These are phyloP conservation scores for Coniella lustricola DNA, from an alignment of 2,329 filamentous ascomycete genomes.

Conservation along the genomic window DNA sequence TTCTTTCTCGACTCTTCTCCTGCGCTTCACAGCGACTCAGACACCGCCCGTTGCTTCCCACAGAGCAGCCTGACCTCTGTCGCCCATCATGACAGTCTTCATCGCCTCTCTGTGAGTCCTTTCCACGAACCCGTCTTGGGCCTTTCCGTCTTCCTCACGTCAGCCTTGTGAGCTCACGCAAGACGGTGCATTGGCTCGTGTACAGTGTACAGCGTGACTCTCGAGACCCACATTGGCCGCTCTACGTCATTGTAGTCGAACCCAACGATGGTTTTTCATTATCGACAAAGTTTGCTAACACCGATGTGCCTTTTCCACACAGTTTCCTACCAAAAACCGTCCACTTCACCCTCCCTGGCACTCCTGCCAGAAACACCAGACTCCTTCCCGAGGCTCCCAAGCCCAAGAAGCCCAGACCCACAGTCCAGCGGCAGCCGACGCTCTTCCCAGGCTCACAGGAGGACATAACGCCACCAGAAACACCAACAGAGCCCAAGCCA, in stretches of 20 bases:
- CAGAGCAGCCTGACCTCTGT: conserved; percentile 1
- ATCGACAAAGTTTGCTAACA: background rate
- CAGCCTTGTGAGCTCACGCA: background rate
- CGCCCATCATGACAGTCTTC: conserved; percentile 42
- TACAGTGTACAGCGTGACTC: background rate
- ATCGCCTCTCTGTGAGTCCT: conserved; percentile 40
- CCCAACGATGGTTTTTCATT: background rate
- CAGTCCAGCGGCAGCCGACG: conserved; percentile 39
- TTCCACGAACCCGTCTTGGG: background rate
- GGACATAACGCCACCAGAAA: conserved; percentile 49
- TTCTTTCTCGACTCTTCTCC: background rate
- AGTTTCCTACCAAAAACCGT: conserved; percentile 92
- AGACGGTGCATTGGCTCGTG: too few species aligned
- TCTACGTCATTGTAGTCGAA: conserved; percentile 11
- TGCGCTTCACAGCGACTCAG: background rate
- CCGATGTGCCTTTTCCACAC: conserved; percentile 22
- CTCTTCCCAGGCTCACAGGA: conserved; percentile 40
- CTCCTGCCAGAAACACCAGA: conserved; percentile 30
- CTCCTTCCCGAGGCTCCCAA: conserved; percentile 23
- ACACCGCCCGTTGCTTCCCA: too few species aligned
- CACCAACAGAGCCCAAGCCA: conserved; percentile 41
- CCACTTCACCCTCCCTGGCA: conserved; percentile 67
- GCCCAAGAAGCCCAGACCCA: conserved; percentile 20
- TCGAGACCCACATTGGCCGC: conserved; percentile 8
- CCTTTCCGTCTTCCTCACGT: background rate